phyloP scores from a whole-genome alignment of 1,284 basidiomycete species.

The Coniferiporia weirii region DNA sequence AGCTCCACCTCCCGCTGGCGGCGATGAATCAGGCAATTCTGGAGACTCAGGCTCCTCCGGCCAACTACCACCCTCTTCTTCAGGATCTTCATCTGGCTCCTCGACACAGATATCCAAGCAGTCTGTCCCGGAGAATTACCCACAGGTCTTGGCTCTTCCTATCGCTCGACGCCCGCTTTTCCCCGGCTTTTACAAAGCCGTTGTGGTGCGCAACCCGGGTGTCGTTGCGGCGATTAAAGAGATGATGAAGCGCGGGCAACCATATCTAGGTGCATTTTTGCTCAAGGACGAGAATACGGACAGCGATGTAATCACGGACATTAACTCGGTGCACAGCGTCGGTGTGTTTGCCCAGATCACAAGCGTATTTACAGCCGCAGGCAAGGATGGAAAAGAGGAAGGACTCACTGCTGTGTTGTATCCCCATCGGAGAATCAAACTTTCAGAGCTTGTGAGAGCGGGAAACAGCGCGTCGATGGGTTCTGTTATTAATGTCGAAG shows the following conservation, averaged over 20 bases:
- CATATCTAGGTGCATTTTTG: conserved; percentile 96
- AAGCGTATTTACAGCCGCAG: conserved; percentile 78
- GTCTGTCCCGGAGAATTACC: conserved; percentile 83
- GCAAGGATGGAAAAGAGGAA: conserved; percentile 69
- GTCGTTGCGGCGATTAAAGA: conserved; percentile 96
- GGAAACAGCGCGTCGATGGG: conserved; percentile 36
- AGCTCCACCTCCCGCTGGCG: conserved; percentile 23
- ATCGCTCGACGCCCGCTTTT: conserved; percentile 95
- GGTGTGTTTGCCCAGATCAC: conserved; percentile 99
- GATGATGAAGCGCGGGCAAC: conserved; percentile 94
- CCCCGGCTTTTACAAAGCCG: conserved; percentile 97
- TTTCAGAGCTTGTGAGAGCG: conserved; percentile 81
- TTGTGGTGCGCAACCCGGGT: conserved; percentile 84
- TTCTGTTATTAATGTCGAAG: conserved; percentile 42
- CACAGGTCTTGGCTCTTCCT: conserved; percentile 92
- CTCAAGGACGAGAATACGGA: conserved; percentile 94
- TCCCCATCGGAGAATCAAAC: conserved; percentile 89
- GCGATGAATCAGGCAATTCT: conserved; percentile 12
- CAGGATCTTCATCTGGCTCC: conserved; percentile 32
- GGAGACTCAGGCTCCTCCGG: conserved; percentile 27
- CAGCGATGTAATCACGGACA: conserved; percentile 87
- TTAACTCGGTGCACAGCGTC: conserved; percentile 87
- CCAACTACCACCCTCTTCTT: conserved; percentile 30
- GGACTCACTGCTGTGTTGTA: conserved; percentile 93
- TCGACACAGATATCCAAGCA: conserved; percentile 71